Percentiles rank a stretch among this genome's conserved stretches.
Conservation (phyloP, 108 stramenopile genomes). For the Bacterosira constricta region DNA sequence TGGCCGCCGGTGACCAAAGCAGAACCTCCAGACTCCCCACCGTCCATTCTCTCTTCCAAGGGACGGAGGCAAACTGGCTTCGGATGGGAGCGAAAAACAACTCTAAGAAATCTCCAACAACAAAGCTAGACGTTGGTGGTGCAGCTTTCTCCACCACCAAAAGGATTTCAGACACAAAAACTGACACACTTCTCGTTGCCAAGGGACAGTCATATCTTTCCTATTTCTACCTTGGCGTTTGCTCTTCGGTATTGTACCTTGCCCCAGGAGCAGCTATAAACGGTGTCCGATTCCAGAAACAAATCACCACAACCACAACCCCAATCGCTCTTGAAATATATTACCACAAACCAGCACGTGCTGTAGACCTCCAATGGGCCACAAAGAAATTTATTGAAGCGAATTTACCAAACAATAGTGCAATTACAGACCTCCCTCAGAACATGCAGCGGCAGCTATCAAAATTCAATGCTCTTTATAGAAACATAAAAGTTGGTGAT, state of each 20-base stretch:
- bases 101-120: no score
- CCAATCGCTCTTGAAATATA: conserved; percentile 33
- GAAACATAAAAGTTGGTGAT: conserved; percentile 20
- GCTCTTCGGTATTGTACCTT: conserved; percentile 30
- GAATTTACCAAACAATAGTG: neutral
- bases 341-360: conserved; percentile 36
- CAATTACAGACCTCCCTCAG: neutral
- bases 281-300: neutral
- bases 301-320: neutral
- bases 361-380: conserved; percentile 27
- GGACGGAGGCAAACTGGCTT: no score
- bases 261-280: conserved; percentile 9
- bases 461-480: conserved; percentile 15
- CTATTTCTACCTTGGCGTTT: conserved; percentile 24
- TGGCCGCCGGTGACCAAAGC: no score
- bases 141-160: neutral
- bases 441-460: neutral
- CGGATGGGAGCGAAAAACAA: no score
- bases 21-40: no score
- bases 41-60: no score
- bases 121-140: neutral
- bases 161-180: neutral
- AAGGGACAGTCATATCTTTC: conserved; percentile 26
- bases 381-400: conserved; percentile 13
- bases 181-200: conserved; percentile 20